Conservation (phyloP, 164 flowering plant species). For the Berberis thunbergii region DNA sequence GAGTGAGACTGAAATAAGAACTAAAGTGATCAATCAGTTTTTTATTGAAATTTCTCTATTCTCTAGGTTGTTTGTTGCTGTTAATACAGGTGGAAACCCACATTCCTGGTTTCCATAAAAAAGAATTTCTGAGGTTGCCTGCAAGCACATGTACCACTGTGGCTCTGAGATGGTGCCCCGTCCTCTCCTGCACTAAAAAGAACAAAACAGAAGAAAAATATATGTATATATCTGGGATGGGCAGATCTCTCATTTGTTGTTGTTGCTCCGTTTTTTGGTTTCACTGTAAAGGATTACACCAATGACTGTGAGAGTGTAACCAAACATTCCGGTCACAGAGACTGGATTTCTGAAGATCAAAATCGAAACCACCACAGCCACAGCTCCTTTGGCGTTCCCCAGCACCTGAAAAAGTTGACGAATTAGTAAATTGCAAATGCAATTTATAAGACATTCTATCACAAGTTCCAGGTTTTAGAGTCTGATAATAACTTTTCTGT, state of each 20-base stretch:
- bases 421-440: not conserved
- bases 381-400: constrained; percentile 97
- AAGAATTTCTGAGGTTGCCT: constrained; percentile 23
- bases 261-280: constrained; percentile 79
- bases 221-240: constrained; percentile 1
- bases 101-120: constrained; percentile 24
- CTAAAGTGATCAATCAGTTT: constrained; percentile 23
- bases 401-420: constrained; percentile 53
- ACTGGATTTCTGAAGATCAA: constrained; percentile 86
- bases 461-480: too few relatives aligned
- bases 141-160: constrained; percentile 9
- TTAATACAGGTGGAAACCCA: constrained; percentile 40
- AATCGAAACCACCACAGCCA: constrained; percentile 91
- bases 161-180: constrained; percentile 8
- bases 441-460: too few relatives aligned
- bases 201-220: constrained; percentile 9
- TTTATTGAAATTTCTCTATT: constrained; percentile 28
- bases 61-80: constrained; percentile 24
- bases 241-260: constrained; percentile 34
- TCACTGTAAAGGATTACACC: constrained; percentile 93
- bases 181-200: not conserved
- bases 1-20: not conserved
- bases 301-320: constrained; percentile 71
- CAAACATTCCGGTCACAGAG: constrained; percentile 94
- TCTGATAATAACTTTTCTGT: too few relatives aligned